These are phyloP conservation scores for Moniliophthora roreri DNA, from an alignment of 1,284 basidiomycete genomes.

Conservation along the genomic window DNA sequence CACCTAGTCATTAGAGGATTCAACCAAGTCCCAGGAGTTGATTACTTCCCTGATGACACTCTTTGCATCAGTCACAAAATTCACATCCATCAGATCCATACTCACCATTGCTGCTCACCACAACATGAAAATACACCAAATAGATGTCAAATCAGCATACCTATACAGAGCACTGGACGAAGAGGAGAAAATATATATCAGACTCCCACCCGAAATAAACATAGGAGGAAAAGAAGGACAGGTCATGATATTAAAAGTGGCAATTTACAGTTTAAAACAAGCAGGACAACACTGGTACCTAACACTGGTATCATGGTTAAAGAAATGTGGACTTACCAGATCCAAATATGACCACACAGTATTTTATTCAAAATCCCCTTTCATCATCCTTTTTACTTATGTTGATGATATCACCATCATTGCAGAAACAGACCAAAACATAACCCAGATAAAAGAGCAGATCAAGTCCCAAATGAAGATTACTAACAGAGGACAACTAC, in stretches of 20 bases:
- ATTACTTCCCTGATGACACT: not conserved
- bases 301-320: not conserved
- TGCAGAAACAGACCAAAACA: not conserved
- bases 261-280: not conserved
- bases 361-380: not conserved
- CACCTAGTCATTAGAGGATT: not conserved
- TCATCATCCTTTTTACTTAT: not conserved
- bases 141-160: slow-evolving; percentile 4
- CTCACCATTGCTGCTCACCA: slow-evolving; percentile 26
- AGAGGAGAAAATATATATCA: not conserved
- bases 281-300: not conserved
- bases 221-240: not conserved
- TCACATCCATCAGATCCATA: slow-evolving; percentile 17
- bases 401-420: not conserved
- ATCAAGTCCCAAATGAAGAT: not conserved
- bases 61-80: slow-evolving; percentile 3
- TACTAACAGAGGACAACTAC: not conserved
- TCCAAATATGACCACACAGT: not conserved
- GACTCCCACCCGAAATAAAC: slow-evolving; percentile 11
- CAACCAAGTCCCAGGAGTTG: slow-evolving; percentile 3
- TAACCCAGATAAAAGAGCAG: not conserved
- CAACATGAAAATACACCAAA: slow-evolving; percentile 14
- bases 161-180: not conserved
- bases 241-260: not conserved
- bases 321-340: not conserved